Percentiles rank a stretch among this genome's conserved stretches.
Evolutionary conservation across 805 yeast genomes (phyloP).

Genomic region (Monosporozyma servazzii): DNA sequence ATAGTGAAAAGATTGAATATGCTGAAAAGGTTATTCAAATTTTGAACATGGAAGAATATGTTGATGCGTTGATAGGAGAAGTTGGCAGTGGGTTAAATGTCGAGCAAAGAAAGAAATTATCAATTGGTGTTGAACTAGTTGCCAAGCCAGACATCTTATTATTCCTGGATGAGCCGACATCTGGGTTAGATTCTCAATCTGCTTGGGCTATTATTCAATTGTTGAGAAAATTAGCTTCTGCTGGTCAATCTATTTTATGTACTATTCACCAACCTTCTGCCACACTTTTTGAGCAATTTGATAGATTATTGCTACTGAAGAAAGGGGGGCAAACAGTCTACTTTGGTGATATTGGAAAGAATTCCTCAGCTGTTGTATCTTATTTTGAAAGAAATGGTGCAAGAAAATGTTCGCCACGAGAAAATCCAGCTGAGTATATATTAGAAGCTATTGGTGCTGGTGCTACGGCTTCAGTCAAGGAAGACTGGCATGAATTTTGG

Average conservation of each 20-base stretch:
- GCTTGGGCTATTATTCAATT: constrained; percentile 54
- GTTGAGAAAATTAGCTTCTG: constrained; percentile 46
- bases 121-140: constrained; percentile 56
- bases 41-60: constrained; percentile 52
- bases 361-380: constrained; percentile 42
- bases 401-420: constrained; percentile 43
- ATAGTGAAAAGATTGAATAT: constrained; percentile 46
- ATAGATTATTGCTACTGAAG: constrained; percentile 49
- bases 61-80: constrained; percentile 66
- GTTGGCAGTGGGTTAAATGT: constrained; percentile 56
- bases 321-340: constrained; percentile 67
- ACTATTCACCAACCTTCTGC: constrained; percentile 68
- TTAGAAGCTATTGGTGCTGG: constrained; percentile 66
- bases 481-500: constrained; percentile 54
- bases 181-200: constrained; percentile 53
- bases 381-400: constrained; percentile 65
- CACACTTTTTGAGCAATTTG: constrained; percentile 49
- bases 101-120: constrained; percentile 49
- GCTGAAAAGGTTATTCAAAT: constrained; percentile 55
- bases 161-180: constrained; percentile 57
- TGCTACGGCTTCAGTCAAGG: constrained; percentile 47
- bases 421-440: constrained; percentile 65
- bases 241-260: constrained; percentile 62
- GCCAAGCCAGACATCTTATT: constrained; percentile 51
- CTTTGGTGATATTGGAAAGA: constrained; percentile 55